phyloP scores from a whole-genome alignment of 805 yeast genomes.

The Candida cerambycidarum region DNA sequence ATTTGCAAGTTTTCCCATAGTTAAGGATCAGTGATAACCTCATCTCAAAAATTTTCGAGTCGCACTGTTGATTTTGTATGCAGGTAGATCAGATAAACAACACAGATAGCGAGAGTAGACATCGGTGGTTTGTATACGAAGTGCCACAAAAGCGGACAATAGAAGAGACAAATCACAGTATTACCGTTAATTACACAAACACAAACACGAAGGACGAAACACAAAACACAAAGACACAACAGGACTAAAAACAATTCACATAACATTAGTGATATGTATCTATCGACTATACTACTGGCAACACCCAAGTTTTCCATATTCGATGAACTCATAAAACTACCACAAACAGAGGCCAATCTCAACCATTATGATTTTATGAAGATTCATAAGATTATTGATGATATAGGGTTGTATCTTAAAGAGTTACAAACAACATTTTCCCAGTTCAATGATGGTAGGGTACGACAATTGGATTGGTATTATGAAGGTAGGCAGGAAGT shows the following conservation, averaged over 20 bases:
- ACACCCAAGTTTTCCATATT: conserved; percentile 23
- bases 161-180: too few relatives aligned
- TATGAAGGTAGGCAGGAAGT: conserved; percentile 24
- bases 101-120: too few relatives aligned
- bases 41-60: conserved; percentile 6
- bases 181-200: too few relatives aligned
- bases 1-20: conserved; percentile 64
- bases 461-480: conserved; percentile 23
- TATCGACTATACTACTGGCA: conserved; percentile 18
- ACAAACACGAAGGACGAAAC: too few relatives aligned
- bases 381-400: conserved; percentile 28
- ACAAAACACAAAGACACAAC: too few relatives aligned
- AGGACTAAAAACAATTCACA: too few relatives aligned
- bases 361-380: conserved; percentile 27
- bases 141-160: too few relatives aligned
- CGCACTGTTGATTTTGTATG: conserved; percentile 6
- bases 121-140: too few relatives aligned
- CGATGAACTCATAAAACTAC: conserved; percentile 22
- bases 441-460: conserved; percentile 9
- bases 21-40: conserved; percentile 1
- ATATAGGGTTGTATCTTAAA: conserved; percentile 24
- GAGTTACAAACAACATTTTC: conserved; percentile 19
- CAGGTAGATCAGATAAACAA: conserved; percentile 5
- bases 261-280: too few relatives aligned
- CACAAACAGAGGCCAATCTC: conserved; percentile 13